Evolutionary conservation across 768 basidiomycete genomes (phyloP).

Genomic region (Kwoniella pini): DNA sequence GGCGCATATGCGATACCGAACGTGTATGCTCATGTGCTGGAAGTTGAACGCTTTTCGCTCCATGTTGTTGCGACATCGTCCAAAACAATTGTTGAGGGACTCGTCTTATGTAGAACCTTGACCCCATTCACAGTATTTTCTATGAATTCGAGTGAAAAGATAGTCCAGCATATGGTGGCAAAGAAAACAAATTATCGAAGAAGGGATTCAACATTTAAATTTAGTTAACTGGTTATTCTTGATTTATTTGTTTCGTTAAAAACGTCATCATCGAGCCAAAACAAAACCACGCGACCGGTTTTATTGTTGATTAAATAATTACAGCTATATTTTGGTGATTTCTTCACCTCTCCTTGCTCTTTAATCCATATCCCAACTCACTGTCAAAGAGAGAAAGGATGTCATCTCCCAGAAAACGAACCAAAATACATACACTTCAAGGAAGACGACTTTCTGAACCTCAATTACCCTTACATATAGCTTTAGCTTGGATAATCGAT

Average conservation of each 20-base stretch:
- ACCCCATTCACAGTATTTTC: slow-evolving; percentile 2
- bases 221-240: background rate
- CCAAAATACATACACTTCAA: slow-evolving; percentile 2
- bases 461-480: slow-evolving; percentile 32
- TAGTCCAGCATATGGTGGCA: background rate
- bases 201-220: background rate
- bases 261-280: slow-evolving; percentile 5
- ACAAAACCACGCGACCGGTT: slow-evolving; percentile 16
- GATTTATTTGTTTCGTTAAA: background rate
- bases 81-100: background rate
- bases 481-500: slow-evolving; percentile 33
- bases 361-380: background rate
- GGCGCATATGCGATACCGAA: background rate
- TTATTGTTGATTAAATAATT: background rate
- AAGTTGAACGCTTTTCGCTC: background rate
- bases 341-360: background rate
- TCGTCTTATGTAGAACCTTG: background rate
- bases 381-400: background rate
- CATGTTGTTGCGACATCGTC: slow-evolving; percentile 11
- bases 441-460: slow-evolving; percentile 24
- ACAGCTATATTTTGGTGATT: background rate
- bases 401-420: slow-evolving; percentile 19
- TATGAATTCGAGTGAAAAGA: too few species aligned
- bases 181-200: background rate
- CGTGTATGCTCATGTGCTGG: slow-evolving; percentile 3